These are phyloP conservation scores for Amanita brunnescens DNA, from an alignment of 768 basidiomycete genomes.

Conservation along the genomic window DNA sequence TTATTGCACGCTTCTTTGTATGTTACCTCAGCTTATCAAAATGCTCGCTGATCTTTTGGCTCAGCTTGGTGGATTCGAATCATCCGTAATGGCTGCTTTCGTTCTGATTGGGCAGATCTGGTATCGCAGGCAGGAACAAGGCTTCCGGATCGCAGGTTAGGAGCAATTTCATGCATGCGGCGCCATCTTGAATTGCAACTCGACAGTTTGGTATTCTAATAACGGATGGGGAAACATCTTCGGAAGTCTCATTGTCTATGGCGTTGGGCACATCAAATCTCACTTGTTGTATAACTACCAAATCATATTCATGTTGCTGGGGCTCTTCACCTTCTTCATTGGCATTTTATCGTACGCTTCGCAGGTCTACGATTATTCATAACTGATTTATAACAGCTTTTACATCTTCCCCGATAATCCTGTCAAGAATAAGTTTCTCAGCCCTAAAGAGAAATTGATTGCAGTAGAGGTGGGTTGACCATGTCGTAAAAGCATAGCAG, in stretches of 20 bases:
- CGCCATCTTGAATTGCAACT: neutral
- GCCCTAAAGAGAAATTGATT: slow-evolving; percentile 22
- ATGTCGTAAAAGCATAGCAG: neutral
- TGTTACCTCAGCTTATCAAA: slow-evolving; percentile 5
- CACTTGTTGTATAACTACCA: slow-evolving; percentile 19
- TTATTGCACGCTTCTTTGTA: slow-evolving; percentile 25
- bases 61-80: slow-evolving; percentile 27
- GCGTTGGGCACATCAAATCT: slow-evolving; percentile 23
- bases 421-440: slow-evolving; percentile 21
- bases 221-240: slow-evolving; percentile 26
- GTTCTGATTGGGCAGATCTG: slow-evolving; percentile 25
- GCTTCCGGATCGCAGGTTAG: slow-evolving; percentile 23
- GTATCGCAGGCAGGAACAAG: slow-evolving; percentile 28
- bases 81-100: slow-evolving; percentile 22
- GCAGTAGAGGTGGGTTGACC: slow-evolving; percentile 19
- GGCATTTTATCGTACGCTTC: slow-evolving; percentile 18
- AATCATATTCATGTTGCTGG: slow-evolving; percentile 22
- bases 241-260: slow-evolving; percentile 28
- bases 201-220: slow-evolving; percentile 25
- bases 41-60: neutral
- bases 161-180: neutral
- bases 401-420: slow-evolving; percentile 26
- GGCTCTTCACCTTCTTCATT: slow-evolving; percentile 17
- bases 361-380: neutral
- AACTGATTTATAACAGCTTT: slow-evolving; percentile 14